A percentile compares a stretch with the other conserved stretches of the same genome.
Evolutionary conservation across 768 basidiomycete species (phyloP).

Genomic region (Leucosporidium creatinivorum): DNA sequence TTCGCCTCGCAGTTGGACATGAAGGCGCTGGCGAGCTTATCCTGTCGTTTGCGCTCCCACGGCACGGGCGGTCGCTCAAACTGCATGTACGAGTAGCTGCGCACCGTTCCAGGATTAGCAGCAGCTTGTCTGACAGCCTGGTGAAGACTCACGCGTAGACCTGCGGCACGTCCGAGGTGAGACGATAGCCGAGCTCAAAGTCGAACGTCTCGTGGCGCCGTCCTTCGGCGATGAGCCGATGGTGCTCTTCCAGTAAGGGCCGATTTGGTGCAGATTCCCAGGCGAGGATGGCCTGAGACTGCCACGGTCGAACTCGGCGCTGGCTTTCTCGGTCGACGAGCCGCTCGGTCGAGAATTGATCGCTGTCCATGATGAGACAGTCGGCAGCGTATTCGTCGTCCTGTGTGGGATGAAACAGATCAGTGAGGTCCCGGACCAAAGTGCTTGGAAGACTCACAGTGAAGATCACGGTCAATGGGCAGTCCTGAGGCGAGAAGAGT

Average conservation of each 20-base stretch:
- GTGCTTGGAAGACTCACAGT: not conserved
- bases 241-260: not conserved
- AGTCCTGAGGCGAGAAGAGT: not conserved
- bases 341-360: not conserved
- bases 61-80: constrained; percentile 13
- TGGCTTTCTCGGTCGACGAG: not conserved
- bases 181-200: not conserved
- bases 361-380: not conserved
- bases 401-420: too few species aligned
- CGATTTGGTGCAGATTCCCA: not conserved
- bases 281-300: not conserved
- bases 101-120: not conserved
- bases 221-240: not conserved
- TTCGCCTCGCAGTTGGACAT: constrained; percentile 23
- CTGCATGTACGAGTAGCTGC: constrained; percentile 19
- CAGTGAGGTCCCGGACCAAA: too few species aligned
- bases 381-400: not conserved
- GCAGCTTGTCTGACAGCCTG: rapidly evolving
- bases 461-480: not conserved
- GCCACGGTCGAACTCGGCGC: not conserved
- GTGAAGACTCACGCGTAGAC: not conserved
- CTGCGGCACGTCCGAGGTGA: too few species aligned
- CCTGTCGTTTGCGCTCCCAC: constrained; percentile 4
- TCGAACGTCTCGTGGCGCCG: constrained; percentile 18
- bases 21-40: constrained; percentile 19